Evolutionary conservation across 345 rosid species (phyloP), one percentile per base, ranked within the genome.

Genomic region (Eucalyptus leucophloia): DNA sequence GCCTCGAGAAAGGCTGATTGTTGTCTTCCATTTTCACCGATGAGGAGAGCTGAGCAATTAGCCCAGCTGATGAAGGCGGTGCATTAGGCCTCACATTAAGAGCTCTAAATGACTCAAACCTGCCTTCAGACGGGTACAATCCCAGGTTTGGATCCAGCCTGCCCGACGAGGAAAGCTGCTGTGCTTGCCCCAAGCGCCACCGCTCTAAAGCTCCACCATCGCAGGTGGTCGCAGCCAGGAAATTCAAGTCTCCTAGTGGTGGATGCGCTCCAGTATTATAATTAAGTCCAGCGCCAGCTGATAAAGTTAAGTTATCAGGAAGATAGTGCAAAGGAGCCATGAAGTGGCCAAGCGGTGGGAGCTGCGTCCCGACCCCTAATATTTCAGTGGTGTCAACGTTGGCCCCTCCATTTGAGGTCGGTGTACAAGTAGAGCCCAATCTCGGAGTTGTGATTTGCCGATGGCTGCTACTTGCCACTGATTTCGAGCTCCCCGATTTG

Each of bases 1-100:
- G 97, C 91, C 95, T 95, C 32, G 95, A 92, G 89, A 96, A 89
- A 88, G 91, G 94, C 90, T 88, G 62, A 65, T 89, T 93, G 69
- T 69, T 91, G 26, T 92, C 96, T 90, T 96, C 98, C 96, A 93
- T 95, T 92, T 96, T 96, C 92, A 96, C 95, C 9, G 95, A 89
- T 26, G 47, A 77, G 87, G 95, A 92, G 67, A 90, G n/a, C 89
- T 92, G 95, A 51, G 93, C 85, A 30, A 87, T 87, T 21, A 21
- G 30, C 85, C 85, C 85, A 69, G 23, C 83, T 14, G 94, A 86
- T 65, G 89, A 83, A 10, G 95, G 85, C 18, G 86, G 32, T 28
- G 93, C 44, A 88, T 91, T 93, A 12, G 95, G 92, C 87, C 95
- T 92, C 87, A 90, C 87, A 72, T 93, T 87, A 40, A 88, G 62